Evolutionary conservation across 441 rosid species (phyloP), one percentile per base, ranked within the genome.

Genomic region (Pelargonium hybrid): DNA sequence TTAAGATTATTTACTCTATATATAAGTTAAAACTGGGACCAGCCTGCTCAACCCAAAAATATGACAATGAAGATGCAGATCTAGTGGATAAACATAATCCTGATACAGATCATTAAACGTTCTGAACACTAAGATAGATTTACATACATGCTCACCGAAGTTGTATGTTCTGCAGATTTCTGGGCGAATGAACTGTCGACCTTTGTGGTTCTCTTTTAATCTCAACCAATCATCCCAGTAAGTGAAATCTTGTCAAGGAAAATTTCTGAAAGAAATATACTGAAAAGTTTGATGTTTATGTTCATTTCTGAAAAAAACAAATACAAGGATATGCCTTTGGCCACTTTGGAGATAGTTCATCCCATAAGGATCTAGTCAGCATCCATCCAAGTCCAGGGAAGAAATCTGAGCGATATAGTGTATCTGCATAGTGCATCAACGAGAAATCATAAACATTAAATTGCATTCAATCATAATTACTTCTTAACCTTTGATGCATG

Each of bases 141-240:
- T 74, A 83, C 94, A 54, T 85, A 94, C 98, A 85, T 86, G 92
- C 85, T 94, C 97, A 62, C 98, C 98, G 52, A 94, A 94, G 77
- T 94, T 94, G 76, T 91, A 94, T 65, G 98, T 94, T 84, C 98
- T 84, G 90, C 98, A 91, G 59, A 94, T 87, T 90, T 94, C 97
- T 73, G 97, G 98, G 57, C 88, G 91, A 76, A 94, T 66, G 84
- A 94, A 89, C 76, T 94, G 97, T 50, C 94, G 85, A 68, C 96
- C 97, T 82, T 88, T 85, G 83, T 82, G 97, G 78, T 88, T 91
- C 70, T 87, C 88, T 79, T 94, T 87, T 73, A 94, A 77, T 77
- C 97, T 87, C 87, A 94, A 83, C 98, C 97, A 94, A 84, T 91
- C 98, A 80, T 94, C 98, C 98, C 98, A 91, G 80, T 90, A 94